Conservation (phyloP, 2,329 filamentous ascomycete species). For the Pseudopyrenochaeta lycopersici region DNA sequence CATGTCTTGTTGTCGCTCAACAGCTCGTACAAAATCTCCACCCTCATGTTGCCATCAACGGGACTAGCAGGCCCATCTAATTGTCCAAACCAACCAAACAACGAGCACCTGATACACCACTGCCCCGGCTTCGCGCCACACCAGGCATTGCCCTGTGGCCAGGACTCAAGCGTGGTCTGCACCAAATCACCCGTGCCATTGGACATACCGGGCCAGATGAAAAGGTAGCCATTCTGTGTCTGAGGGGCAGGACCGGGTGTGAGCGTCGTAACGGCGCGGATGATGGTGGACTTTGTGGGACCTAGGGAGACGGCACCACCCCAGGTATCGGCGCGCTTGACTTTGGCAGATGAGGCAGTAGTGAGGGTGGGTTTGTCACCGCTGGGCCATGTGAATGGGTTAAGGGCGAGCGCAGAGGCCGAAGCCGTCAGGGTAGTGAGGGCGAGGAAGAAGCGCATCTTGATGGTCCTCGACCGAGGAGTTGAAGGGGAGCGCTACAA, state of each 20-base stretch:
- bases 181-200: neutral
- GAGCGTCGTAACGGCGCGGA: neutral
- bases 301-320: neutral
- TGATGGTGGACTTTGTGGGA: neutral
- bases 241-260: neutral
- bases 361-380: neutral
- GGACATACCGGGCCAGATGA: neutral
- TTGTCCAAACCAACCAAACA: neutral
- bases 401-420: neutral
- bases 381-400: neutral
- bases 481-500: neutral
- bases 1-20: neutral
- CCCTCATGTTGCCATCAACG: neutral
- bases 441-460: neutral
- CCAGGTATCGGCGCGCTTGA: neutral
- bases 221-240: neutral
- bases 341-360: neutral
- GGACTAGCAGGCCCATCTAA: neutral
- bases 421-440: neutral
- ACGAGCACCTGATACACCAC: neutral
- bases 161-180: neutral
- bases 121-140: neutral
- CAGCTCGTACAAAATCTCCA: neutral
- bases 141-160: neutral
- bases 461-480: neutral